A percentile compares a stretch with the other conserved stretches of the same genome.
phyloP scores from a whole-genome alignment of 495 filamentous ascomycete species.

The Neurospora sp. region DNA sequence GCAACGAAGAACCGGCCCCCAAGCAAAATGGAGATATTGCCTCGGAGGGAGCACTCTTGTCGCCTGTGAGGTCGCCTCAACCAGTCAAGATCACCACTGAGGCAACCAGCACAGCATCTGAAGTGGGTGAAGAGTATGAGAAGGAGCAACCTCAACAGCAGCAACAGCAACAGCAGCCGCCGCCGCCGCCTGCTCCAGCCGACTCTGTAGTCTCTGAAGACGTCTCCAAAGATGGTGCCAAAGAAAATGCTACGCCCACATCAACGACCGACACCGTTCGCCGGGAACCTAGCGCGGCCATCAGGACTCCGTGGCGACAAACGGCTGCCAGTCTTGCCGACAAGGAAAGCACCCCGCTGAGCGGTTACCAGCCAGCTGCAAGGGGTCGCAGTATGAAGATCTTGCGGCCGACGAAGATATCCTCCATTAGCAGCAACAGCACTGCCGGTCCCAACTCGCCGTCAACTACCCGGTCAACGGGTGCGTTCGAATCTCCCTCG shows the following conservation, averaged over 20 bases:
- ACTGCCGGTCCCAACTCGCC: constrained; percentile 27
- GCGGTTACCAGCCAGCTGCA: constrained; percentile 47
- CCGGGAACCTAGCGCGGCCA: constrained; percentile 39
- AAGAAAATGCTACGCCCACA: constrained; percentile 18
- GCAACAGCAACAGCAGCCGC: constrained; percentile 10
- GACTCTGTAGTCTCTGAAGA: neutral
- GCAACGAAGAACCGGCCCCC: constrained; percentile 11
- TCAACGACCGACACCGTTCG: constrained; percentile 19
- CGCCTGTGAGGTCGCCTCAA: constrained; percentile 22
- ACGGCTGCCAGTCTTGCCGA: constrained; percentile 40
- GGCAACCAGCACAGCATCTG: constrained; percentile 24
- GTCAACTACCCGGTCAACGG: constrained; percentile 32
- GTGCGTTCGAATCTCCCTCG: constrained; percentile 35
- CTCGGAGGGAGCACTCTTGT: constrained; percentile 14
- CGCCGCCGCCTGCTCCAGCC: neutral
- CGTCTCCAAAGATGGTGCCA: constrained; percentile 8
- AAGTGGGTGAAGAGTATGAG: constrained; percentile 31
- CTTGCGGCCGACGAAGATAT: constrained; percentile 52
- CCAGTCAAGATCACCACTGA: constrained; percentile 22
- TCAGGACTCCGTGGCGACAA: constrained; percentile 64
- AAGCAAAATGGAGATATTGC: constrained; percentile 10
- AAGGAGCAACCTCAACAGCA: constrained; percentile 16
- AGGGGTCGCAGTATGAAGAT: constrained; percentile 65
- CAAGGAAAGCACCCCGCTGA: constrained; percentile 37
- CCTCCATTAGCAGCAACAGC: neutral